A percentile compares a stretch with the other conserved stretches of the same genome.
phyloP scores from a whole-genome alignment of 495 filamentous ascomycete species.

The Podospora fimiseda region DNA sequence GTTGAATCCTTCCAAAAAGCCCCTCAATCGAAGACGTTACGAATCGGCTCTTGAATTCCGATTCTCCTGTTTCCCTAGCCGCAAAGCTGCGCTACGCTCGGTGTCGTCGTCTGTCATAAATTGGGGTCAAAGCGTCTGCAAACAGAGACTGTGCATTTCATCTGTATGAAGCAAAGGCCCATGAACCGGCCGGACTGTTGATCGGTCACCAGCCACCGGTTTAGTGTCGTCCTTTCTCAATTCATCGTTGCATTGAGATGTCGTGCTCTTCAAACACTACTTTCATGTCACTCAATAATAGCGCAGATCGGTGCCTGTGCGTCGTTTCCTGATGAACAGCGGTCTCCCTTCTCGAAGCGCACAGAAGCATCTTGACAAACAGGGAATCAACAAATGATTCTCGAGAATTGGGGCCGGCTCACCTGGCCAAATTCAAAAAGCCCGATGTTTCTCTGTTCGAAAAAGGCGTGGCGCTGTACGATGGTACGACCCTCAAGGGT shows the following conservation, averaged over 20 bases:
- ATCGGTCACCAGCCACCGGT: background rate
- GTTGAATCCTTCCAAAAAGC: background rate
- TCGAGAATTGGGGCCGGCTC: background rate
- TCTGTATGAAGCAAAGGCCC: background rate
- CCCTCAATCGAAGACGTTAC: background rate
- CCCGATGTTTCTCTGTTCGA: background rate
- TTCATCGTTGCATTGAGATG: background rate
- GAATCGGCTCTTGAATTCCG: slow-evolving; percentile 1
- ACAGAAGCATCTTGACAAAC: background rate
- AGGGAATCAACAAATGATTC: background rate
- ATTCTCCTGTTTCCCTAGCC: background rate
- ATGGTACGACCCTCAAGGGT: slow-evolving; percentile 1
- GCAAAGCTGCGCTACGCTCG: background rate
- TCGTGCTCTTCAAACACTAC: background rate
- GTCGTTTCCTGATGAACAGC: background rate
- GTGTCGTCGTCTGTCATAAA: background rate
- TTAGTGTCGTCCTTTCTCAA: no score
- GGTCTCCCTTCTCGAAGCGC: background rate
- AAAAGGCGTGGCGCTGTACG: slow-evolving; percentile 1
- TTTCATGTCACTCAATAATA: no score
- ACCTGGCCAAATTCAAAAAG: background rate
- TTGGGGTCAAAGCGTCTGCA: slow-evolving; percentile 9
- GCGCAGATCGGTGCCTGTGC: background rate
- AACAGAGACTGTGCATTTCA: background rate
- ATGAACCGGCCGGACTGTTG: background rate